Percentiles rank a stretch among this genome's conserved stretches.
Conservation (phyloP, 116 monocot species). For the Papilionanthe hybrid region DNA sequence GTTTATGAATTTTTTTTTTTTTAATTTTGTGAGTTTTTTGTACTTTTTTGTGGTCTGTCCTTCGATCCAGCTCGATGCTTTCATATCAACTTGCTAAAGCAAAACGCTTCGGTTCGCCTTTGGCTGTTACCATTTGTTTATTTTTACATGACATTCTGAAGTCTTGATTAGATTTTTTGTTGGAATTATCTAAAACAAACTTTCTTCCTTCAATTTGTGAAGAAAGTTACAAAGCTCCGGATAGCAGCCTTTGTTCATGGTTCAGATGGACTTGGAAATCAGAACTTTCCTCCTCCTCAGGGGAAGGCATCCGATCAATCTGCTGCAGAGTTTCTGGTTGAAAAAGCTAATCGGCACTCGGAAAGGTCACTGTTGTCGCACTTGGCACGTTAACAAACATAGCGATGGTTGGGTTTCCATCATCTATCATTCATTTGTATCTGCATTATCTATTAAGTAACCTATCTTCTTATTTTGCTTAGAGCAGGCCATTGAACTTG, state of each 20-base stretch:
- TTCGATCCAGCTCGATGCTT: too few species aligned
- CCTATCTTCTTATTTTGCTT: slow-evolving; percentile 8
- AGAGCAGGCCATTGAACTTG: slow-evolving; percentile 77
- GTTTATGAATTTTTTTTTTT: too few species aligned
- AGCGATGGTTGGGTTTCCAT: slow-evolving; percentile 60
- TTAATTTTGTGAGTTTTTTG: too few species aligned
- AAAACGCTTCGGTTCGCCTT: too few species aligned
- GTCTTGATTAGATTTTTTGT: not conserved
- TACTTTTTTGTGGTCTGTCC: too few species aligned
- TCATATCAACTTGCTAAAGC: too few species aligned
- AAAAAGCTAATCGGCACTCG: slow-evolving; percentile 71
- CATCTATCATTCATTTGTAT: not conserved
- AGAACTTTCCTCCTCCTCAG: slow-evolving; percentile 73
- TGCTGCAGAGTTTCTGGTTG: slow-evolving; percentile 74
- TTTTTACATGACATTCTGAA: too few species aligned
- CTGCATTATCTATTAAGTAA: not conserved
- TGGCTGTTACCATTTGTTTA: too few species aligned
- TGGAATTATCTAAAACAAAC: not conserved
- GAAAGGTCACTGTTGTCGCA: slow-evolving; percentile 80
- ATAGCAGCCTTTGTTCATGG: slow-evolving; percentile 93
- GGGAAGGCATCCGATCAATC: slow-evolving; percentile 61
- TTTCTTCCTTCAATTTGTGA: slow-evolving; percentile 21
- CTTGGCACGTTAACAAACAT: slow-evolving; percentile 91
- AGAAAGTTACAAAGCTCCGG: slow-evolving; percentile 84
- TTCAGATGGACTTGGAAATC: slow-evolving; percentile 91